Evolutionary conservation across 2,329 filamentous ascomycete species (phyloP).

Genomic region (Eutypa lata): DNA sequence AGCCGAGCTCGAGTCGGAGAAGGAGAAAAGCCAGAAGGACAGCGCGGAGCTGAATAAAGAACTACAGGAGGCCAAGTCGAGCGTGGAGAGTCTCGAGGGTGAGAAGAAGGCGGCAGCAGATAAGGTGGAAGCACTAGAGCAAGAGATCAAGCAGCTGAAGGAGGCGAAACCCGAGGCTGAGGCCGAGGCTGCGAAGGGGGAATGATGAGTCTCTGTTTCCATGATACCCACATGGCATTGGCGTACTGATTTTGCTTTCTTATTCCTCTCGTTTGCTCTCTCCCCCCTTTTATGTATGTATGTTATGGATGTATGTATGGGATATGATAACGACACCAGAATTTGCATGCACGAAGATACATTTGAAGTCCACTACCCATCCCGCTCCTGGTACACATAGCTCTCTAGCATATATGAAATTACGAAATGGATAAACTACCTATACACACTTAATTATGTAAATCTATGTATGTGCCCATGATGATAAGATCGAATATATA

Average conservation of each 20-base stretch:
- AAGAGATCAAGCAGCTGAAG: slow-evolving; percentile 14
- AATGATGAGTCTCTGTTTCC: background rate
- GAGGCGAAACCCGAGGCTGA: slow-evolving; percentile 5
- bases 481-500: too few relatives aligned
- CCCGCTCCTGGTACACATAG: too few relatives aligned
- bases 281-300: background rate
- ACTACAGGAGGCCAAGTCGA: slow-evolving; percentile 13
- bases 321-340: background rate
- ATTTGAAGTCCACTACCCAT: background rate
- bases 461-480: too few relatives aligned
- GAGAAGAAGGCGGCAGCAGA: slow-evolving; percentile 21
- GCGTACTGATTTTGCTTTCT: background rate
- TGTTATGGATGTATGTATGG: background rate
- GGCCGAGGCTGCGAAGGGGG: background rate
- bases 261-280: background rate
- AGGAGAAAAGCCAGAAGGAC: slow-evolving; percentile 15
- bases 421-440: too few relatives aligned
- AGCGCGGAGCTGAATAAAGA: slow-evolving; percentile 17
- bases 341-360: background rate
- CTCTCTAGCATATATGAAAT: too few relatives aligned
- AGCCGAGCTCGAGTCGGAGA: slow-evolving; percentile 18
- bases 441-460: too few relatives aligned
- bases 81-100: slow-evolving; percentile 16
- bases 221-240: slow-evolving; percentile 1
- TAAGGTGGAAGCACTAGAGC: slow-evolving; percentile 18